Percentiles rank a stretch among this genome's conserved stretches.
Conservation (phyloP, 495 filamentous ascomycete species). For the Articulospora tetracladia region DNA sequence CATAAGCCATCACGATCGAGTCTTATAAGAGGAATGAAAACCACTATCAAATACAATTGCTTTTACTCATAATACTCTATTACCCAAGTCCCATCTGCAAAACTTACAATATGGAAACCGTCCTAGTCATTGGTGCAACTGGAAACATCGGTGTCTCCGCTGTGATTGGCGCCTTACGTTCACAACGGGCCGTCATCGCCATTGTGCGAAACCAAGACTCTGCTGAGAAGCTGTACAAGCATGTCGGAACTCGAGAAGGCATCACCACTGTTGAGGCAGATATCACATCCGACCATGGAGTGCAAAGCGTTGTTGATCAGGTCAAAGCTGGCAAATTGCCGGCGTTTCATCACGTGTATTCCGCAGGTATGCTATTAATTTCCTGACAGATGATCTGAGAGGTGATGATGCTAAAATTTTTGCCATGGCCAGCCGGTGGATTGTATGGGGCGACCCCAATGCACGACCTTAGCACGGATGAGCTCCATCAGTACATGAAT, state of each 20-base stretch:
- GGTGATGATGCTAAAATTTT: too few species aligned
- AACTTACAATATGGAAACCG: constrained; percentile 27
- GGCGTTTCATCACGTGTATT: constrained; percentile 37
- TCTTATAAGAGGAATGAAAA: too few species aligned
- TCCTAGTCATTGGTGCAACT: constrained; percentile 38
- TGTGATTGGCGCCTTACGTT: constrained; percentile 27
- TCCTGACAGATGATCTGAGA: too few species aligned
- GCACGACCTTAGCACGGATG: constrained; percentile 23
- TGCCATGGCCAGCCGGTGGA: constrained; percentile 27
- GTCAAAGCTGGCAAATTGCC: constrained; percentile 35
- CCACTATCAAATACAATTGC: too few species aligned
- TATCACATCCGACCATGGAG: constrained; percentile 29
- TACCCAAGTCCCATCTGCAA: too few species aligned
- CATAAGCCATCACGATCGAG: too few species aligned
- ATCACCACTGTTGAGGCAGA: constrained; percentile 34
- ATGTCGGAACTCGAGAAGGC: constrained; percentile 30
- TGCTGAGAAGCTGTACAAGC: constrained; percentile 33
- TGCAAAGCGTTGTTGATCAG: constrained; percentile 34
- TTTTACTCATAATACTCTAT: too few species aligned
- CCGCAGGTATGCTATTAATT: constrained; percentile 27
- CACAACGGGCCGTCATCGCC: constrained; percentile 33
- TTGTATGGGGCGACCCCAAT: constrained; percentile 27
- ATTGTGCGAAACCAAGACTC: constrained; percentile 37
- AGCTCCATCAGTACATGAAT: constrained; percentile 30
- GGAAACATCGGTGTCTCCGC: constrained; percentile 40